Base-by-base conservation (phyloP, 345 rosid species). In the Stellera chamaejasme region DNA sequence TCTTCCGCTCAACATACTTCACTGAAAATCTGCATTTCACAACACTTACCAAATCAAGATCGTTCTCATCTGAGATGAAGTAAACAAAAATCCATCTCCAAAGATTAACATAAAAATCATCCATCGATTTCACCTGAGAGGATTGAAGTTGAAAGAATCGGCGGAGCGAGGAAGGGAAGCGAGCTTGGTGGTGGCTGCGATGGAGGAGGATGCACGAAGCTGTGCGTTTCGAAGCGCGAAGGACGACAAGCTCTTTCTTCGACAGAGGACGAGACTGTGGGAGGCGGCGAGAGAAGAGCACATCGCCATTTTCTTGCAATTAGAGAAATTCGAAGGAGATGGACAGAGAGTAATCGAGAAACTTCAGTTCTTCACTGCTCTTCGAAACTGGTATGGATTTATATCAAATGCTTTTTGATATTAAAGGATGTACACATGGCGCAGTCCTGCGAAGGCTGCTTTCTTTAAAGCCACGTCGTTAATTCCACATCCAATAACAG, bases 81-180 rank as follows among this genome's bases (percentile, higher is more conserved):
- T 5, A 32, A 32, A 32, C 5, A 32, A 32, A 32, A 32, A 32
- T 1, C 9, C 2, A 14, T 27, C 27, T n/a, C 26, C 6, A 7
- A 45, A 36, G 12, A 16, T 44, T 27, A 25, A 12, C 45, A 62
- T 19, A 28, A 16, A 19, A 32, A 3, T 32, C 39, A 5, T 8
- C 39, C 2, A 5, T 19, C 1, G 13, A 51, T 43, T 3, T 44
- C 11, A 80, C 91, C 90, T 64, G 42, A 81, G 87, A 54, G 97
- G 82, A 71, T 76, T 87, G 71, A 63, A 76, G 68, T 48, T 50
- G 67, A 58, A 64, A 4, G 76, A 73, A 70, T 15, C 63, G 28
- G 81, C 61, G 43, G 43, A 3, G 52, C 48, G 69, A 53, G 65
- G 13, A 36, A 60, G 11, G 41, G 41, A 28, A 42, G 65, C 54